phyloP scores from a whole-genome alignment of 345 rosid genomes.

The Excoecaria agallocha region DNA sequence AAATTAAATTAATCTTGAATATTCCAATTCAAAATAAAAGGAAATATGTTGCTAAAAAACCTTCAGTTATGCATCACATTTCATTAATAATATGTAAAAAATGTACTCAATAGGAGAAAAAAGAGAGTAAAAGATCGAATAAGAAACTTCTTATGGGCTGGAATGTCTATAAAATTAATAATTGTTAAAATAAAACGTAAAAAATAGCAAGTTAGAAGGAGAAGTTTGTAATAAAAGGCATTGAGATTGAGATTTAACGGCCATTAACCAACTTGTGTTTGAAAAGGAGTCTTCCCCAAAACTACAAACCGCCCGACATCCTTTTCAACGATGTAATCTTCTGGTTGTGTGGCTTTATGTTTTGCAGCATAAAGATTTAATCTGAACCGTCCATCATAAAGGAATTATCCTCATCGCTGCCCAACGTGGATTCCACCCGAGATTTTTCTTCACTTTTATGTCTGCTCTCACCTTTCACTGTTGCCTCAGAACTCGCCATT shows the following conservation, averaged over 20 bases:
- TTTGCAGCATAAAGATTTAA: not conserved
- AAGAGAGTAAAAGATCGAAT: no score
- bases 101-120: no score
- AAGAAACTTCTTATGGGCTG: no score
- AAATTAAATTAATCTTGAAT: no score
- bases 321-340: not conserved
- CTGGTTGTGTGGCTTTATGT: no score
- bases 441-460: conserved; percentile 16
- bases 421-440: not conserved
- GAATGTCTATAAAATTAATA: no score
- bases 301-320: not conserved
- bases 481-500: conserved; percentile 1
- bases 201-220: not conserved
- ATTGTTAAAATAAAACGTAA: no score
- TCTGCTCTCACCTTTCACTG: conserved; percentile 23
- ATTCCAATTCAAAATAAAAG: not conserved
- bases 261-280: conserved; percentile 19
- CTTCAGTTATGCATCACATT: no score
- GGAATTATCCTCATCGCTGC: not conserved
- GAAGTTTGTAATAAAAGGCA: not conserved
- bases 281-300: not conserved
- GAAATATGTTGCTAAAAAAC: no score
- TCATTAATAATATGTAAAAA: no score
- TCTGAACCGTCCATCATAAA: conserved; percentile 18
- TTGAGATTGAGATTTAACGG: conserved; percentile 14